Percentiles rank a stretch among this genome's conserved stretches.
These are phyloP conservation scores for Thraustotheca clavata DNA, from an alignment of 352 stramenopile species.

Conservation along the genomic window DNA sequence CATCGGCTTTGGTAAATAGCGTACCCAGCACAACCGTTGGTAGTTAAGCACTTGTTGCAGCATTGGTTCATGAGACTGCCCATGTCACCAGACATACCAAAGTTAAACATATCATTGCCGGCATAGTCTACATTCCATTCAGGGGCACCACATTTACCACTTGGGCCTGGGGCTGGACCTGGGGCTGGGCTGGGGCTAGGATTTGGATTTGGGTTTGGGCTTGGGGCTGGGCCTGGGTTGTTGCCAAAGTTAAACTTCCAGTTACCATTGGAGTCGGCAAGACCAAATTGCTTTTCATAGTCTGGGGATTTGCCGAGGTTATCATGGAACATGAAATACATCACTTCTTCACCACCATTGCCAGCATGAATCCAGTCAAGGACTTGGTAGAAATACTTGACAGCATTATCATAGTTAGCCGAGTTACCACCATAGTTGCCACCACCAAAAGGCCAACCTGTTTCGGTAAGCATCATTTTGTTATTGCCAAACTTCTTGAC, in stretches of 20 bases:
- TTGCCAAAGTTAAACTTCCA: constrained; percentile 21
- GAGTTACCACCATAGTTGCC: constrained; percentile 19
- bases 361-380: background rate
- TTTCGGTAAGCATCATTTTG: constrained; percentile 30
- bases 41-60: background rate
- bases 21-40: background rate
- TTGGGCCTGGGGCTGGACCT: background rate
- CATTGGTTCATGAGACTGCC: background rate
- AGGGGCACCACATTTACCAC: background rate
- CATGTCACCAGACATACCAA: background rate
- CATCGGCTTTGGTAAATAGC: background rate
- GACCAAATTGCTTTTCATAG: constrained; percentile 15
- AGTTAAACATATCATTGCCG: constrained; percentile 10
- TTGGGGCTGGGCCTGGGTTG: background rate
- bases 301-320: constrained; percentile 6
- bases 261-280: background rate
- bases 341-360: constrained; percentile 6
- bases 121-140: constrained; percentile 9
- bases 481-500: constrained; percentile 26
- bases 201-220: constrained; percentile 1
- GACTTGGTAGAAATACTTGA: constrained; percentile 24
- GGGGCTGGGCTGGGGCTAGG: background rate
- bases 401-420: constrained; percentile 23
- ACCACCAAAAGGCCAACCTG: constrained; percentile 24
- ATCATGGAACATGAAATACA: constrained; percentile 18